These are phyloP conservation scores for Sclerospora graminicola DNA, from an alignment of 352 stramenopile genomes.

Conservation along the genomic window DNA sequence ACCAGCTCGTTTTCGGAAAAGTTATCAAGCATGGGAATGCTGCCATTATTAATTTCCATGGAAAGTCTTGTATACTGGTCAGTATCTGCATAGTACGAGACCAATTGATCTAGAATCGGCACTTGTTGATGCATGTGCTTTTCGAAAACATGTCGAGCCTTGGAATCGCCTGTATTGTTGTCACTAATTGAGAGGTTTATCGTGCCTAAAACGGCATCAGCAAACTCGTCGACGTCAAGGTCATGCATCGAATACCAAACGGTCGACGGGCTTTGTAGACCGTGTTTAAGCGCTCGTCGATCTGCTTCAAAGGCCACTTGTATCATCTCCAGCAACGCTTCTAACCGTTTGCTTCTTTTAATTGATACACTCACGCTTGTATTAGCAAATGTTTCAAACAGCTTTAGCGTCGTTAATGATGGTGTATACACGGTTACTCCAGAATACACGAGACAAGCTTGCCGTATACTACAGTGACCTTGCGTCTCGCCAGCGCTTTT, in stretches of 20 bases:
- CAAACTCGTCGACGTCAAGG: slow-evolving; percentile 39
- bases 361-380: slow-evolving; percentile 1
- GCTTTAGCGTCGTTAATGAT: slow-evolving; percentile 11
- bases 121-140: slow-evolving; percentile 13
- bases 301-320: slow-evolving; percentile 37
- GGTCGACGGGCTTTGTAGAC: slow-evolving; percentile 44
- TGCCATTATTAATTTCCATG: slow-evolving; percentile 18
- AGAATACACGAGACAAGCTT: slow-evolving; percentile 32
- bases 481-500: not conserved
- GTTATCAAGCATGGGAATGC: slow-evolving; percentile 14
- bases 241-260: slow-evolving; percentile 50
- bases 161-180: slow-evolving; percentile 6
- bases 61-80: slow-evolving; percentile 17
- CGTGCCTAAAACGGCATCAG: slow-evolving; percentile 37
- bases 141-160: slow-evolving; percentile 26
- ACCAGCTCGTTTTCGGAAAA: slow-evolving; percentile 29
- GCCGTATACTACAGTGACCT: slow-evolving; percentile 14
- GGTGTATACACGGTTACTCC: slow-evolving; percentile 59
- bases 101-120: slow-evolving; percentile 20
- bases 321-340: slow-evolving; percentile 22
- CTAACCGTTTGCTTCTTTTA: slow-evolving; percentile 24
- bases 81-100: slow-evolving; percentile 37
- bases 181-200: slow-evolving; percentile 22
- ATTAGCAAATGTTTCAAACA: slow-evolving; percentile 19
- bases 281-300: slow-evolving; percentile 21